Conservation (phyloP, 108 stramenopile species). For the Cyclostephanos tholiformis region DNA sequence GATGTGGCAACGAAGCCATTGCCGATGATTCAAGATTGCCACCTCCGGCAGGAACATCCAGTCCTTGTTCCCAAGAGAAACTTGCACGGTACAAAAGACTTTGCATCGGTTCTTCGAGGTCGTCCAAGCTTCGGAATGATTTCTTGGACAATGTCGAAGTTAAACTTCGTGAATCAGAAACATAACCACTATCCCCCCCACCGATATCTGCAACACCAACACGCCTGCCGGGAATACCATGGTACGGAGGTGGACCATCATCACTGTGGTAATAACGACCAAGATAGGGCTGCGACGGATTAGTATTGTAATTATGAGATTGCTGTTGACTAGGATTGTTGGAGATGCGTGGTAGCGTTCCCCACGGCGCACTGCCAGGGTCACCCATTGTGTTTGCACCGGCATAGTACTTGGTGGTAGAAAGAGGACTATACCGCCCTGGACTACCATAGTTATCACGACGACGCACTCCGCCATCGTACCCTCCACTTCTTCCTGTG, state of each 20-base stretch:
- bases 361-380: slow-evolving; percentile 8
- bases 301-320: background rate
- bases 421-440: background rate
- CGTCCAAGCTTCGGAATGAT: slow-evolving; percentile 30
- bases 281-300: background rate
- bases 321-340: background rate
- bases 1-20: background rate
- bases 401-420: background rate
- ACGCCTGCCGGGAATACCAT: slow-evolving; percentile 9
- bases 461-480: background rate
- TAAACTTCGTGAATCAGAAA: slow-evolving; percentile 21
- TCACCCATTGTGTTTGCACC: background rate
- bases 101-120: slow-evolving; percentile 30
- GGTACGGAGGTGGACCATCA: slow-evolving; percentile 4
- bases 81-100: slow-evolving; percentile 28
- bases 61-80: slow-evolving; percentile 39
- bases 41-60: slow-evolving; percentile 21
- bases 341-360: background rate
- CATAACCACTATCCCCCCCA: slow-evolving; percentile 5
- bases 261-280: background rate
- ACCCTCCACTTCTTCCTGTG: background rate
- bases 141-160: slow-evolving; percentile 10
- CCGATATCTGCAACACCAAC: slow-evolving; percentile 3
- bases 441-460: background rate
- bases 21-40: background rate